phyloP scores from a whole-genome alignment of 129 eudicot species.

The Kitagawia praeruptora region DNA sequence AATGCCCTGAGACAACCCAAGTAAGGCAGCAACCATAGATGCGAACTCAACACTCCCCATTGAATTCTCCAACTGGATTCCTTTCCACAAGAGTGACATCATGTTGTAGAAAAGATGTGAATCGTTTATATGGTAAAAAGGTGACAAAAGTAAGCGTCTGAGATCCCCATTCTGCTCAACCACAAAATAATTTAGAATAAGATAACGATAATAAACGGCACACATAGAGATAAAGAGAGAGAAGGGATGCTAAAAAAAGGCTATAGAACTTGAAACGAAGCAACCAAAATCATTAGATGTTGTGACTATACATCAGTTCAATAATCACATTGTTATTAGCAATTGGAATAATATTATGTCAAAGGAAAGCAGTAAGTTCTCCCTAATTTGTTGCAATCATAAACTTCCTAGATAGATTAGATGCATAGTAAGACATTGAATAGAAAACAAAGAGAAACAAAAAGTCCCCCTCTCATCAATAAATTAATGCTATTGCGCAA shows the following conservation, averaged over 20 bases:
- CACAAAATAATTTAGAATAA: conserved; percentile 1
- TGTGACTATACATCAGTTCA: neutral
- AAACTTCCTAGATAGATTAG: neutral
- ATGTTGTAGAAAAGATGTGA: conserved; percentile 82
- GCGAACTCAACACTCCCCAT: conserved; percentile 73
- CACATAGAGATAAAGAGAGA: neutral
- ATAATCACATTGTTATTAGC: neutral
- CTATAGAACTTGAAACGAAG: neutral
- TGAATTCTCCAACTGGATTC: conserved; percentile 66
- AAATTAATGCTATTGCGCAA: neutral
- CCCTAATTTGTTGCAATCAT: neutral
- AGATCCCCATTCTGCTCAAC: conserved; percentile 60
- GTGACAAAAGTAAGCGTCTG: conserved; percentile 71
- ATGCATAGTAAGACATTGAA: neutral
- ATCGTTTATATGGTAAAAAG: conserved; percentile 75
- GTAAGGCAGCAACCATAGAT: conserved; percentile 62
- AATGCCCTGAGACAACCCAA: conserved; percentile 81
- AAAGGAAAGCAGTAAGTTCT: neutral
- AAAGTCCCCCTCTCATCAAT: neutral
- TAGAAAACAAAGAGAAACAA: neutral
- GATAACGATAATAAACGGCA: neutral
- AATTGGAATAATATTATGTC: neutral
- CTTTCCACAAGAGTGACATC: conserved; percentile 95
- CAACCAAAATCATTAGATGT: neutral
- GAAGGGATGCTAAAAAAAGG: neutral